Evolutionary conservation across 108 stramenopile genomes (phyloP).

Genomic region (Cyclotella cryptica): DNA sequence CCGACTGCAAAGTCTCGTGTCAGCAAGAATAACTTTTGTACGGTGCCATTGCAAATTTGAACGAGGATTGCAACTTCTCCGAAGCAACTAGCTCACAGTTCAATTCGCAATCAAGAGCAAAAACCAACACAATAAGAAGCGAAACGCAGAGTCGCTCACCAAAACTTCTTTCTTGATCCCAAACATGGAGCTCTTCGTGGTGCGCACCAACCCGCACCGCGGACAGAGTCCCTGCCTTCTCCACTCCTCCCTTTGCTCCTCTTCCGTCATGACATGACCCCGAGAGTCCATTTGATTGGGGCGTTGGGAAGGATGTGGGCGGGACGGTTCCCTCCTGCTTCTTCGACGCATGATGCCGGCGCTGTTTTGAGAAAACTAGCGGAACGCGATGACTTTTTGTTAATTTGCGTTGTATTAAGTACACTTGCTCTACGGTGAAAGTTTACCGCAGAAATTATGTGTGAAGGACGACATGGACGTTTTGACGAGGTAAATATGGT

Average conservation of each 20-base stretch:
- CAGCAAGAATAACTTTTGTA: not conserved
- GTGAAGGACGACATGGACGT: too few species aligned
- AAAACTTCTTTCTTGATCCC: slow-evolving; percentile 11
- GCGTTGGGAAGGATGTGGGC: slow-evolving; percentile 10
- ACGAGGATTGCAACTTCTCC: not conserved
- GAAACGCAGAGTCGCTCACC: not conserved
- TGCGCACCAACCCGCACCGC: slow-evolving; percentile 22
- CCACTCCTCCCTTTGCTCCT: slow-evolving; percentile 5
- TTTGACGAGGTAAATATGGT: too few species aligned
- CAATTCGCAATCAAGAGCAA: slow-evolving; percentile 3
- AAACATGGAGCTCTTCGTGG: not conserved
- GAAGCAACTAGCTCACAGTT: not conserved
- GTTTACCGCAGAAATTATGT: too few species aligned
- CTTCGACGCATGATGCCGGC: not conserved
- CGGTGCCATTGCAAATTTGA: not conserved
- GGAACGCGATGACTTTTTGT: too few species aligned
- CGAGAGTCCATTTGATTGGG: not conserved
- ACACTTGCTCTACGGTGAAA: too few species aligned
- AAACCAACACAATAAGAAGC: not conserved
- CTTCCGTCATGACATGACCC: slow-evolving; percentile 14
- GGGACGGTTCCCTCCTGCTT: not conserved
- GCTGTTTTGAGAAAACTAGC: not conserved
- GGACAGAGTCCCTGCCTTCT: slow-evolving; percentile 15
- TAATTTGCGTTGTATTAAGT: too few species aligned
- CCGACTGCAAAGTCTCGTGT: not conserved